A percentile compares a stretch with the other conserved stretches of the same genome.
Evolutionary conservation across 495 filamentous ascomycete genomes (phyloP).

Genomic region (Aspergillus campestris): DNA sequence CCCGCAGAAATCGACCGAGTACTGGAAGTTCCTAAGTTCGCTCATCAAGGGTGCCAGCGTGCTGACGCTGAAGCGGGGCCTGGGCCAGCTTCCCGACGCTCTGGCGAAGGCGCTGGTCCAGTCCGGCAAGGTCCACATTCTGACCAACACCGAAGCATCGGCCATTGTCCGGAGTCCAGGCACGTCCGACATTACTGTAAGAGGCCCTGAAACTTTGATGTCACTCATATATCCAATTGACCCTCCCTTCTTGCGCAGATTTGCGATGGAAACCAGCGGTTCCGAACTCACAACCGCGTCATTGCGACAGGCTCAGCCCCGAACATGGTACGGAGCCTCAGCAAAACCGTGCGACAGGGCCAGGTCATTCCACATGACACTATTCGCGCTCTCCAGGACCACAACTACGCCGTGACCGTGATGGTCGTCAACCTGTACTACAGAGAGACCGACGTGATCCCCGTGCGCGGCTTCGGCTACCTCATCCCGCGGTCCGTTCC

Average conservation of each 20-base stretch:
- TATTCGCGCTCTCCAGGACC: slow-evolving; percentile 30
- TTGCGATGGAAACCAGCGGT: background rate
- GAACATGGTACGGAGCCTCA: slow-evolving; percentile 15
- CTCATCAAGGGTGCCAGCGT: slow-evolving; percentile 37
- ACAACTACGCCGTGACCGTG: slow-evolving; percentile 64
- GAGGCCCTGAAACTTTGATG: background rate
- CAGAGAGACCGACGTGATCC: slow-evolving; percentile 51
- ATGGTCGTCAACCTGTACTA: slow-evolving; percentile 92
- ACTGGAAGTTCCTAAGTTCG: slow-evolving; percentile 6
- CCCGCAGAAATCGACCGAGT: slow-evolving; percentile 1
- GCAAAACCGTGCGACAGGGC: slow-evolving; percentile 3
- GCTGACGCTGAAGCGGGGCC: slow-evolving; percentile 37
- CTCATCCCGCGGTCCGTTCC: slow-evolving; percentile 69
- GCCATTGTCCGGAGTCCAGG: slow-evolving; percentile 7
- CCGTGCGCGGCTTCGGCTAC: slow-evolving; percentile 75
- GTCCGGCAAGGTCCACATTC: slow-evolving; percentile 24
- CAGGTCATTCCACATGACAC: slow-evolving; percentile 11
- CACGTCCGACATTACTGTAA: slow-evolving; percentile 13
- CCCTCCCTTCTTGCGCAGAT: slow-evolving; percentile 8
- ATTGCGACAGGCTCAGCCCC: slow-evolving; percentile 61
- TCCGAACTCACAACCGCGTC: slow-evolving; percentile 47
- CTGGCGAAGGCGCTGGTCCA: slow-evolving; percentile 16
- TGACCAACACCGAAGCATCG: slow-evolving; percentile 13
- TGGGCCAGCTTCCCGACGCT: slow-evolving; percentile 26
- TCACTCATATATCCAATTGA: background rate